A percentile compares a stretch with the other conserved stretches of the same genome.
phyloP scores from a whole-genome alignment of 116 monocot genomes.

The Zostera marina region DNA sequence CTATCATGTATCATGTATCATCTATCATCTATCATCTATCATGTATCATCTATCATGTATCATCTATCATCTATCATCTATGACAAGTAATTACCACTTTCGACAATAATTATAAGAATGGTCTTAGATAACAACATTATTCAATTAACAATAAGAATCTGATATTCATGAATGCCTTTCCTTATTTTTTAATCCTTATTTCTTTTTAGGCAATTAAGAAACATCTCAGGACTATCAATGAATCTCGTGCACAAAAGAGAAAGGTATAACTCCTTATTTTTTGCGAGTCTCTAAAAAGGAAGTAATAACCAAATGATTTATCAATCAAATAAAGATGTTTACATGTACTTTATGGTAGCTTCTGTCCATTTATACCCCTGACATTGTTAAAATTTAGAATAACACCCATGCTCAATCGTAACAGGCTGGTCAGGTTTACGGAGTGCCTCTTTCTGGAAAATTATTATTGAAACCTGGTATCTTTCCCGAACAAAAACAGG shows the following conservation, averaged over 20 bases:
- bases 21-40: too few relatives aligned
- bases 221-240: conserved; percentile 80
- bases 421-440: conserved; percentile 97
- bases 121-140: too few relatives aligned
- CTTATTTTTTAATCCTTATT: too few relatives aligned
- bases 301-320: neutral
- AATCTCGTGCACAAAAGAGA: conserved; percentile 87
- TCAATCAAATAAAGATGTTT: neutral
- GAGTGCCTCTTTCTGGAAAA: conserved; percentile 83
- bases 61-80: too few relatives aligned
- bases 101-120: too few relatives aligned
- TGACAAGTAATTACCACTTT: too few relatives aligned
- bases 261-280: conserved; percentile 32
- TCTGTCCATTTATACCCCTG: neutral
- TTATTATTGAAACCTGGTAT: conserved; percentile 56
- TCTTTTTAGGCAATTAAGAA: conserved; percentile 59
- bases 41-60: too few relatives aligned
- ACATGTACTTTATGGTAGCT: neutral
- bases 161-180: too few relatives aligned
- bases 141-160: too few relatives aligned
- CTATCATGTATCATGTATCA: too few relatives aligned
- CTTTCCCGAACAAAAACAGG: conserved; percentile 75
- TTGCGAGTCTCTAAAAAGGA: too few relatives aligned
- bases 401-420: conserved; percentile 1
- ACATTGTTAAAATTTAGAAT: neutral